Base-by-base conservation (phyloP, 1,139 yeast genomes). In the Tardiomyces digboiensis region DNA sequence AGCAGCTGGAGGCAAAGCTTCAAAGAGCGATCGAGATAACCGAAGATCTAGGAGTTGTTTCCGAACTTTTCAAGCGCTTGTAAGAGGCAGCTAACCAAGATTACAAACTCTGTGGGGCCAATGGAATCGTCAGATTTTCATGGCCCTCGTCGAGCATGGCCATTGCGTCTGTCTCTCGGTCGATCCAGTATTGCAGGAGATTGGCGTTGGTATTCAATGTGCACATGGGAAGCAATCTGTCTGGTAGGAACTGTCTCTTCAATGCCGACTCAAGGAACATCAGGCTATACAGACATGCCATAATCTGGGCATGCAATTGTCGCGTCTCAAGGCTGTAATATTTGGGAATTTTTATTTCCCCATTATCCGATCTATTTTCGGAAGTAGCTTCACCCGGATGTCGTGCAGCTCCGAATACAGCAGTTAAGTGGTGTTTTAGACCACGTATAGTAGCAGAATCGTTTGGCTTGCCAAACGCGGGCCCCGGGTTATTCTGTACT, bases 41-140 rank as follows among this genome's bases (percentile, higher is more conserved):
- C 5, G 46, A 44, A 19, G 46, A 44, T 23, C 38, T 44, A 2
- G 29, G 46, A 10, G 20, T 43, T 13, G 40, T 41, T 29, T 39
- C 42, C n/a, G 44, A 38, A 7, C 23, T 29, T 7, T 23, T 42
- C 19, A 37, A 33, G 18, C 39, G 19, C 20, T 21, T 19, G 22
- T 13, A 16, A 38, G 5, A 22, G 36, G 16, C 23, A 16, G 23
- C 39, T 18, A 29, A 21, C 33, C 40, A 42, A 13, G 21, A 29
- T 16, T 29, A 22, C 39, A 16, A 21, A 19, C 12, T 21, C 10
- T 22, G 36, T 7, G 38, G 18, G 4, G 13, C 23, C 7, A 39
- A 37, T 7, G 26, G 26, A 22, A 22, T 12, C 10, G 26, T 22
- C 12, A n/a, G n/a, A n/a, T n/a, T n/a, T n/a, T n/a, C n/a, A n/a